Evolutionary conservation across 306 rosid species (phyloP), one percentile per base, ranked within the genome.

Genomic region (Leucaena leucocephala): DNA sequence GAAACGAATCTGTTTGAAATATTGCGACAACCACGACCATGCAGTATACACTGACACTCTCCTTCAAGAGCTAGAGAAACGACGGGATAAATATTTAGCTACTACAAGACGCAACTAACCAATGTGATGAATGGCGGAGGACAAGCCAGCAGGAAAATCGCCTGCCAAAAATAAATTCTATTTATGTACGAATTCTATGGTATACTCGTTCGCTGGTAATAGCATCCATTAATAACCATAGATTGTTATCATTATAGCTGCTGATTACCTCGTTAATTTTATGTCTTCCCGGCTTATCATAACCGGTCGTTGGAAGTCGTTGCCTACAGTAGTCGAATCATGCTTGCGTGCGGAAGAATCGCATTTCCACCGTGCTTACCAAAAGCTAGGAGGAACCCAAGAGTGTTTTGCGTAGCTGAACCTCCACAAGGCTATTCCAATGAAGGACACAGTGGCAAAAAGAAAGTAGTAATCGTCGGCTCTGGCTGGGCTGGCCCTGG

Each of bases 401-500:
- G 59, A 21, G 79, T 84, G 81, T 64, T 81, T 64, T 71, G 72
- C 62, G 80, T 66, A 71, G 85, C 85, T 81, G 71, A 68, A 45
- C 77, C 77, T 77, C 71, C 7, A 34, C 76, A 66, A 42, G 65
- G 44, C 77, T 61, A 54, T 52, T 48, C 46, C 21, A 65, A 68
- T 85, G 89, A 81, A 36, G 79, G 72, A 13, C 36, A 76, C 33
- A 45, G 46, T 14, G 61, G 63, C 36, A 67, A 74, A 65, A 81
- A 80, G 39, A 87, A 85, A 78, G 91, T 85, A 3, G 89, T 89
- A n/a, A 76, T 89, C 59, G 83, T 89, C 21, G 93, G 93, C 81
- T 87, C 93, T 61, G 91, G 93, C 36, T 89, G 93, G 93, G 91
- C 91, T 68, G 93, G 93, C 77, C 89, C 87, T 54, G 91, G 91